Conservation (phyloP, 2,329 filamentous ascomycete genomes). For the Ilyonectria mors-panacis region DNA sequence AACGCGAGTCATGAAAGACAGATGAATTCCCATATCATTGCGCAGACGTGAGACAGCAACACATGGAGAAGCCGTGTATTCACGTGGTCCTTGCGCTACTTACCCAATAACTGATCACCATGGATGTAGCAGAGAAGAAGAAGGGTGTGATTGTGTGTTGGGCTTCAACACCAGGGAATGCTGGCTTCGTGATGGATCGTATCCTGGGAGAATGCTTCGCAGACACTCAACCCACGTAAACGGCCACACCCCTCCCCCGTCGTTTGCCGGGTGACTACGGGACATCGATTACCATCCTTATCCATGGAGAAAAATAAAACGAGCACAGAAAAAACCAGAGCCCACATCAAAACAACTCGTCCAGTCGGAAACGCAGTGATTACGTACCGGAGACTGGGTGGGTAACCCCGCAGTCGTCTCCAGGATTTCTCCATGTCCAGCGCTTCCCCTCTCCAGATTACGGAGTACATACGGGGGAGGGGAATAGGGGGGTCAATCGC, state of each 20-base stretch:
- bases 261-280: slow-evolving; percentile 1
- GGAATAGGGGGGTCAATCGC: neutral
- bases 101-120: slow-evolving; percentile 2
- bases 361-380: slow-evolving; percentile 22
- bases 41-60: neutral
- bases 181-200: neutral
- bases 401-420: slow-evolving; percentile 20
- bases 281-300: neutral
- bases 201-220: neutral
- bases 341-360: neutral
- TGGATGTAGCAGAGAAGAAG: neutral
- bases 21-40: neutral
- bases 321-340: neutral
- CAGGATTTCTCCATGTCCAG: slow-evolving; percentile 1
- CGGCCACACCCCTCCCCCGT: neutral
- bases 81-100: neutral
- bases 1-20: slow-evolving; percentile 13
- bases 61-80: neutral
- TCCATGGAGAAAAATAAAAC: slow-evolving; percentile 1
- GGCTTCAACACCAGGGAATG: neutral
- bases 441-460: neutral
- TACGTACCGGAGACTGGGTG: slow-evolving; percentile 25
- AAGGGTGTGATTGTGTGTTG: neutral
- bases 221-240: neutral
- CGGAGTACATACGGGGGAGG: neutral